phyloP scores from a whole-genome alignment of 192 early-diverging fungal species.

The Coemansia reversa region DNA sequence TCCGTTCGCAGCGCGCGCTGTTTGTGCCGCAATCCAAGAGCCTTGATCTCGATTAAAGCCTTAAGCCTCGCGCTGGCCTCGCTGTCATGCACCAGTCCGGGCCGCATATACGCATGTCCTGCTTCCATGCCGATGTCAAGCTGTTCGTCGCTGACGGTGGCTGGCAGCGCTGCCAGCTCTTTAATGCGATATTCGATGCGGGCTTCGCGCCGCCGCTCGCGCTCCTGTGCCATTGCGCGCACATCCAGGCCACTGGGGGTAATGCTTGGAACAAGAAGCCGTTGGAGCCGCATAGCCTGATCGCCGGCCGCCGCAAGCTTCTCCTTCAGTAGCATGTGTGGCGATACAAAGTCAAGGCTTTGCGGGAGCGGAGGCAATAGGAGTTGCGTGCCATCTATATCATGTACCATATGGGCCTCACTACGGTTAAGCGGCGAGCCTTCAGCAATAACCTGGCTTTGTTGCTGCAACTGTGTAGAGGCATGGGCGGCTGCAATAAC shows the following conservation, averaged over 20 bases:
- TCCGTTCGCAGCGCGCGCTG: conserved; percentile 76
- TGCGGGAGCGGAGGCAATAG: conserved; percentile 39
- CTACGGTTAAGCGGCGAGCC: background rate
- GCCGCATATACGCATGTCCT: conserved; percentile 21
- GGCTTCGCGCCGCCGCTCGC: conserved; percentile 69
- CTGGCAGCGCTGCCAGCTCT: conserved; percentile 71
- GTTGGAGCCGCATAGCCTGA: conserved; percentile 59
- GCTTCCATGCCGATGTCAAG: conserved; percentile 15
- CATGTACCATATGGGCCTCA: background rate
- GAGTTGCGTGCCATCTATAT: conserved; percentile 30
- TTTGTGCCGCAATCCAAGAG: conserved; percentile 73
- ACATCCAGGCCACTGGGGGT: conserved; percentile 81
- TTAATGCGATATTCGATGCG: conserved; percentile 76
- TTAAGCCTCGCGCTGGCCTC: conserved; percentile 64
- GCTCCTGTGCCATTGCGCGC: conserved; percentile 69
- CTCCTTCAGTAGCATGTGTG: conserved; percentile 61
- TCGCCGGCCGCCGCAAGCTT: conserved; percentile 51
- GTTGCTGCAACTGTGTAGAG: conserved; percentile 8
- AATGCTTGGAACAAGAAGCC: conserved; percentile 70
- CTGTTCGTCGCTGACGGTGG: conserved; percentile 62
- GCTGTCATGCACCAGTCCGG: conserved; percentile 24
- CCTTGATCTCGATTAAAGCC: conserved; percentile 87
- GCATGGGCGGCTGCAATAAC: conserved; percentile 60
- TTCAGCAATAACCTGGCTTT: no score
- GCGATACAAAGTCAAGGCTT: conserved; percentile 48